Evolutionary conservation across 352 stramenopile genomes (phyloP), one percentile per base, ranked within the genome.

Genomic region (Globisporangium splendens): DNA sequence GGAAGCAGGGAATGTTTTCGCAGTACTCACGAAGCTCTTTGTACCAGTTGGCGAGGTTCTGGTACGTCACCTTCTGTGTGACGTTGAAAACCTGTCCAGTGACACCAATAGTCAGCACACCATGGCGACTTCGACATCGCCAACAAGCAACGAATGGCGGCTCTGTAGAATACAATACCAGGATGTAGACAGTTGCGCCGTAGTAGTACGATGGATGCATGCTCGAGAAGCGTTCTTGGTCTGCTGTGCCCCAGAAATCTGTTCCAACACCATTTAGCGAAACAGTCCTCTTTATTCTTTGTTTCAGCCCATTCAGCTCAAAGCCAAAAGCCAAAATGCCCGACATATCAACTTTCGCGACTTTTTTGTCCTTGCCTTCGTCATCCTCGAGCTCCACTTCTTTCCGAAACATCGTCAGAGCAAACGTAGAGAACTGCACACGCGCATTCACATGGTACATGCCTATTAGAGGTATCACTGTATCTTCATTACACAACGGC

Each of bases 191-290:
- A 48, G 96, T 94, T n/a, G 95, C 93, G 49, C 93, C 73, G 59
- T 97, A 97, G 78, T 98, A 98, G 65, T 98, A 98, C 1, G 91
- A 97, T 44, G 93, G 82, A 69, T 98, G 93, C 86, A 98, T 98
- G 55, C 87, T 98, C 11, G 86, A 96, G 68, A 98, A 98, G 35
- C 89, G 87, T 60, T 98, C 95, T 73, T 98, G 95, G 17, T 94
- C 95, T 1, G 94, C 95, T 13, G 95, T 98, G 65, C 98, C 95
- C 94, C 94, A 98, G 66, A 98, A 97, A 60, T 98, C 93, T 93
- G 53, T 41, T 7, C 15, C 33, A 13, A 42, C 20, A 39, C 42
- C 11, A 8, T n/a, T n/a, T n/a, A n/a, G n/a, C n/a, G n/a, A n/a
- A n/a, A n/a, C n/a, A n/a, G n/a, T n/a, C n/a, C n/a, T n/a, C n/a